These are phyloP conservation scores for Cicer arietinum DNA, from an alignment of 306 rosid genomes.

Conservation along the genomic window DNA sequence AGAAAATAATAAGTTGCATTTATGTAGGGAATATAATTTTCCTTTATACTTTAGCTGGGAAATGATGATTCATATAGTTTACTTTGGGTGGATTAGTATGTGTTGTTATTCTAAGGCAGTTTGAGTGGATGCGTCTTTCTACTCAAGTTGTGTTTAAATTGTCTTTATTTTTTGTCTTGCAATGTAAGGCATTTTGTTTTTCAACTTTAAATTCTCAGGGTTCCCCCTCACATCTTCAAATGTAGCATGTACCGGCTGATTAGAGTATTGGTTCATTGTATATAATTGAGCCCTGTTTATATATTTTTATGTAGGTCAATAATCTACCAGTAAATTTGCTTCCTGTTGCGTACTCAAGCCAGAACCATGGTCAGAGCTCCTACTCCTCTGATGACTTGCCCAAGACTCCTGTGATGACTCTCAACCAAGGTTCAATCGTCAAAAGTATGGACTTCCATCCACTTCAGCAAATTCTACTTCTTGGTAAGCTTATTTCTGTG, in stretches of 20 bases:
- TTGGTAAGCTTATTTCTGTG: slow-evolving; percentile 65
- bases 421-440: slow-evolving; percentile 75
- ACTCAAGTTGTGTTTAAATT: neutral
- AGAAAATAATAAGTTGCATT: slow-evolving; percentile 4
- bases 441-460: slow-evolving; percentile 99
- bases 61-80: slow-evolving; percentile 18
- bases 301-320: slow-evolving; percentile 67
- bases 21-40: slow-evolving; percentile 25
- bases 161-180: neutral
- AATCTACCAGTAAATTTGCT: slow-evolving; percentile 85
- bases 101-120: slow-evolving; percentile 8
- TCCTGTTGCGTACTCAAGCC: slow-evolving; percentile 72
- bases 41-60: neutral
- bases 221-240: slow-evolving; percentile 17
- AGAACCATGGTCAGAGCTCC: slow-evolving; percentile 92
- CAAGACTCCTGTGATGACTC: slow-evolving; percentile 72
- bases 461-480: slow-evolving; percentile 83
- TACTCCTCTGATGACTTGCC: slow-evolving; percentile 94
- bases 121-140: neutral
- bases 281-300: slow-evolving; percentile 39
- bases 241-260: slow-evolving; percentile 15
- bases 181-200: slow-evolving; percentile 10
- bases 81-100: slow-evolving; percentile 12
- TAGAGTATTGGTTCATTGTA: slow-evolving; percentile 38
- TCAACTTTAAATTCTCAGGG: slow-evolving; percentile 4